Conservation (phyloP, 2,329 filamentous ascomycete genomes). For the Xylaria sp. region DNA sequence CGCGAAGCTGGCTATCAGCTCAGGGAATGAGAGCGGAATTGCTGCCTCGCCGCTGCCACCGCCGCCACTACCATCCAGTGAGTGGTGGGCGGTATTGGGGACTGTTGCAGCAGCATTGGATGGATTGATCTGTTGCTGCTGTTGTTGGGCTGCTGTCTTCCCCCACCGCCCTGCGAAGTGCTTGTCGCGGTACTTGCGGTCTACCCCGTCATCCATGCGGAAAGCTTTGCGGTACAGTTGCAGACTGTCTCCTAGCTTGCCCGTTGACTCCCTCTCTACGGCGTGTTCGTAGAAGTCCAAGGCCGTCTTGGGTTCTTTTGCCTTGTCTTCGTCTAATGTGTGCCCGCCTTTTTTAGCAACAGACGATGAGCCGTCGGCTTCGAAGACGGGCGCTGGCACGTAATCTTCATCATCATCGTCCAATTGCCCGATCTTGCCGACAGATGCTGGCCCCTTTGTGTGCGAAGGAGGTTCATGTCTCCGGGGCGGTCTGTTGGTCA, state of each 20-base stretch:
- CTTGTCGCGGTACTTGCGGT: conserved; percentile 89
- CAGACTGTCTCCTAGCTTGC: conserved; percentile 88
- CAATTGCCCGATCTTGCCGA: conserved; percentile 29
- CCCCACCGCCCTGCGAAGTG: conserved; percentile 79
- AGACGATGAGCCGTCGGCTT: conserved; percentile 44
- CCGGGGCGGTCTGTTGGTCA: conserved; percentile 34
- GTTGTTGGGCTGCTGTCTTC: conserved; percentile 45
- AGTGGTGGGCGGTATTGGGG: conserved; percentile 64
- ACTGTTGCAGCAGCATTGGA: conserved; percentile 61
- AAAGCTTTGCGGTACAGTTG: conserved; percentile 91
- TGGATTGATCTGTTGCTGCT: conserved; percentile 39
- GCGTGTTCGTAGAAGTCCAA: conserved; percentile 93
- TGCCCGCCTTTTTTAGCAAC: conserved; percentile 33
- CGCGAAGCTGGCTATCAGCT: conserved; percentile 82
- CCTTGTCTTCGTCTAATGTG: conserved; percentile 28
- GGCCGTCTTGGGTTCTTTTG: conserved; percentile 61
- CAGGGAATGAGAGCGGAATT: conserved; percentile 64
- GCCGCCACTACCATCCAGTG: conserved; percentile 57
- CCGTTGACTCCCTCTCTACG: conserved; percentile 86
- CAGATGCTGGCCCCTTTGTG: conserved; percentile 36
- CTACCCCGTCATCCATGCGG: conserved; percentile 85
- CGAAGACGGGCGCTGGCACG: conserved; percentile 45
- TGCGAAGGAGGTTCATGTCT: conserved; percentile 33
- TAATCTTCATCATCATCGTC: conserved; percentile 51
- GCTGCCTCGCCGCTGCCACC: background rate